Conservation (phyloP, 352 stramenopile species). For the Lagenidium giganteum region DNA sequence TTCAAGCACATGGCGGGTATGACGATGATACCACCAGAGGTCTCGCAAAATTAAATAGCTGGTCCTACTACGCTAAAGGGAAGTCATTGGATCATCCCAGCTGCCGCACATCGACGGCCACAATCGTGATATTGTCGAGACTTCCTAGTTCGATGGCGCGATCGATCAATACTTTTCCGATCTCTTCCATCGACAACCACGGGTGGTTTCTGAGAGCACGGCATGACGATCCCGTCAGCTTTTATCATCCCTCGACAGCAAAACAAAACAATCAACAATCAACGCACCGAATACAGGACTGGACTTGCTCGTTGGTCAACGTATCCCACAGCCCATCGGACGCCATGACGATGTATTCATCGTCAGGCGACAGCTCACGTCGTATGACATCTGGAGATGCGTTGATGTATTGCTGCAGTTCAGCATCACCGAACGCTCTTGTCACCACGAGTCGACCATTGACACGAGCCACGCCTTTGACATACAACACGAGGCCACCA, state of each 20-base stretch:
- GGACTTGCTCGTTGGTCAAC: conserved; percentile 64
- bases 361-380: conserved; percentile 35
- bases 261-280: conserved; percentile 5
- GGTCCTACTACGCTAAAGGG: too few relatives aligned
- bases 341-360: conserved; percentile 74
- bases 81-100: neutral
- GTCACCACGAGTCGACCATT: conserved; percentile 66
- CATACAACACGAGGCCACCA: conserved; percentile 67
- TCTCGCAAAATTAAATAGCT: too few relatives aligned
- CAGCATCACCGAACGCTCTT: conserved; percentile 63
- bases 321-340: conserved; percentile 78
- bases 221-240: too few relatives aligned
- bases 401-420: conserved; percentile 57
- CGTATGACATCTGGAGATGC: conserved; percentile 54
- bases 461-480: conserved; percentile 66
- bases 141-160: conserved; percentile 62
- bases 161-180: conserved; percentile 57
- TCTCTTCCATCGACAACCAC: conserved; percentile 55
- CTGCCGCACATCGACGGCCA: conserved; percentile 64
- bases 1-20: too few relatives aligned
- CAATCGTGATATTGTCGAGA: conserved; percentile 73
- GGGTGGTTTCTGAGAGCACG: conserved; percentile 35
- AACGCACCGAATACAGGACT: conserved; percentile 44
- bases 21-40: too few relatives aligned
- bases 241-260: neutral